A percentile compares a stretch with the other conserved stretches of the same genome.
phyloP scores from a whole-genome alignment of 164 flowering plant species.

The Stephania yunnanensis region DNA sequence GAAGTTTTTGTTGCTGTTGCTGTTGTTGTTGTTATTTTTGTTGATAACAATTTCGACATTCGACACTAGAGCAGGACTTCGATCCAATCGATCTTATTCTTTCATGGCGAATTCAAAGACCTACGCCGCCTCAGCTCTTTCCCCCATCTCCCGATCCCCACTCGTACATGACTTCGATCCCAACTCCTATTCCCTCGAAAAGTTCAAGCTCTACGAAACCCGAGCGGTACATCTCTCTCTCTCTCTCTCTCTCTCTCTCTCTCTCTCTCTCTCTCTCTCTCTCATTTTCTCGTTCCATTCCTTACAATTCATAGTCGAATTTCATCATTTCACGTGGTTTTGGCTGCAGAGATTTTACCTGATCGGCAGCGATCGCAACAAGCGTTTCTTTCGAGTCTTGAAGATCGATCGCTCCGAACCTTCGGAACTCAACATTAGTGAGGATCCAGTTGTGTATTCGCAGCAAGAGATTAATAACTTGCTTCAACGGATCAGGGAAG shows the following conservation, averaged over 20 bases:
- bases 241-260: neutral
- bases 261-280: neutral
- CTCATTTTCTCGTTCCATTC: neutral
- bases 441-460: constrained; percentile 96
- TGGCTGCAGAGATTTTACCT: constrained; percentile 72
- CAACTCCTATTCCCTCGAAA: constrained; percentile 71
- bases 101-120: constrained; percentile 43
- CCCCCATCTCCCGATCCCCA: constrained; percentile 27
- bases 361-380: constrained; percentile 84
- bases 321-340: neutral
- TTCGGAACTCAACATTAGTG: constrained; percentile 83
- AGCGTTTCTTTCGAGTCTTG: constrained; percentile 69
- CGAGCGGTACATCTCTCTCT: constrained; percentile 39
- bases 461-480: constrained; percentile 78
- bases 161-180: constrained; percentile 54
- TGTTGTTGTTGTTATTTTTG: too few relatives aligned
- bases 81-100: neutral
- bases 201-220: constrained; percentile 87
- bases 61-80: too few relatives aligned
- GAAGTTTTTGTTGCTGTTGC: too few relatives aligned
- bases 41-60: too few relatives aligned
- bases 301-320: neutral
- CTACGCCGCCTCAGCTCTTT: constrained; percentile 18
- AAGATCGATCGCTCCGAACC: constrained; percentile 95
- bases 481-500: constrained; percentile 86